phyloP scores from a whole-genome alignment of 257 asterid species.

The Lithospermum erythrorhizon region DNA sequence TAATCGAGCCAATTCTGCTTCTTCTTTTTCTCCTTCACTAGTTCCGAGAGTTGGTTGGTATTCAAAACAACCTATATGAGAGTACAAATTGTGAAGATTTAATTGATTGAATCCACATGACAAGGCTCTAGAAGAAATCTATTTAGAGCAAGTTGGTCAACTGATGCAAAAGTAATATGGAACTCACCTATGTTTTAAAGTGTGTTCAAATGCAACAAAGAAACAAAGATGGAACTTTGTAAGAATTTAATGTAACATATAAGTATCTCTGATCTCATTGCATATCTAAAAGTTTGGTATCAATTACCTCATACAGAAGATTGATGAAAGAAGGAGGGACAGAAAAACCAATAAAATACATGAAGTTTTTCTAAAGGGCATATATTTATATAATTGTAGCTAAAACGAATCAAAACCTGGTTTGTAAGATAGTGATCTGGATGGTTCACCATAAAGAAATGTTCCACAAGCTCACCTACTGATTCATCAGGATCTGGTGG shows the following conservation, averaged over 20 bases:
- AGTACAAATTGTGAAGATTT: neutral
- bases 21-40: constrained; percentile 57
- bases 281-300: neutral
- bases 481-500: constrained; percentile 89
- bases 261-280: too few relatives aligned
- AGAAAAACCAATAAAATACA: neutral
- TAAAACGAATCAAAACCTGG: constrained; percentile 41
- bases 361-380: neutral
- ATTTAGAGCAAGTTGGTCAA: neutral
- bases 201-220: too few relatives aligned
- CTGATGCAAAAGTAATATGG: neutral
- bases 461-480: constrained; percentile 75
- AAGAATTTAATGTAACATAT: too few relatives aligned
- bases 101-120: neutral
- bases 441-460: constrained; percentile 94
- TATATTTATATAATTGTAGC: constrained; percentile 4
- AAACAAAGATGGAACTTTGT: too few relatives aligned
- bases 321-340: neutral
- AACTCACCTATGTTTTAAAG: too few relatives aligned
- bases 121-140: neutral
- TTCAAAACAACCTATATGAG: constrained; percentile 64
- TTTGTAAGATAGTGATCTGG: constrained; percentile 77
- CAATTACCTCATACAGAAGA: neutral
- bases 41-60: constrained; percentile 70
- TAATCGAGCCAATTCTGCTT: constrained; percentile 86